phyloP scores from a whole-genome alignment of 2,329 filamentous ascomycete genomes.

The Claviceps sp. region DNA sequence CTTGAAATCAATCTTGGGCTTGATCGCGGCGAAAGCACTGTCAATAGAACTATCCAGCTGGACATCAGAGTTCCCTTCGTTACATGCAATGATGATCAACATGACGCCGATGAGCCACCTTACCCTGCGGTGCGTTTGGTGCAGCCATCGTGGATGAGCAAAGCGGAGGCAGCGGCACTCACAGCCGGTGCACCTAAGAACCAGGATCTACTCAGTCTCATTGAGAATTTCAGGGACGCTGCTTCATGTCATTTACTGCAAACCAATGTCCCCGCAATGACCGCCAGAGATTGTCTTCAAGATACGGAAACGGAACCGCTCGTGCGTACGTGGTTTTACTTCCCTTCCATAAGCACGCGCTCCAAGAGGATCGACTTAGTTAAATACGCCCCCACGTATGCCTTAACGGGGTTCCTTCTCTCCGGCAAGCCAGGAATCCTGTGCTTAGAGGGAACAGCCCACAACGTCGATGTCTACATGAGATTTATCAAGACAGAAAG shows the following conservation, averaged over 20 bases:
- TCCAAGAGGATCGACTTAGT: conserved; percentile 45
- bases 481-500: conserved; percentile 49
- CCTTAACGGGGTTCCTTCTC: conserved; percentile 44
- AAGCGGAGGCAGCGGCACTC: conserved; percentile 28
- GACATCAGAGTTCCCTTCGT: conserved; percentile 24
- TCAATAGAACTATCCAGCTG: conserved; percentile 16
- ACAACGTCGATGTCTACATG: conserved; percentile 44
- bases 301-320: conserved; percentile 11
- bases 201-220: conserved; percentile 30
- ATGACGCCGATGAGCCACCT: conserved; percentile 2
- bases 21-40: not conserved
- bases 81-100: not conserved
- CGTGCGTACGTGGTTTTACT: conserved; percentile 49
- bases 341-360: conserved; percentile 46
- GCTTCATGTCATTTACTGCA: conserved; percentile 9
- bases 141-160: conserved; percentile 39
- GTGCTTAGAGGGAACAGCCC: conserved; percentile 35
- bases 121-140: conserved; percentile 27
- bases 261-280: not conserved
- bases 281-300: no score
- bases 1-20: conserved; percentile 16
- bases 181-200: conserved; percentile 24
- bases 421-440: conserved; percentile 46
- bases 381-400: conserved; percentile 35
- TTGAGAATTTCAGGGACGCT: conserved; percentile 29